A percentile compares a stretch with the other conserved stretches of the same genome.
Conservation (phyloP, 2,329 filamentous ascomycete species). For the Xylaria sp. region DNA sequence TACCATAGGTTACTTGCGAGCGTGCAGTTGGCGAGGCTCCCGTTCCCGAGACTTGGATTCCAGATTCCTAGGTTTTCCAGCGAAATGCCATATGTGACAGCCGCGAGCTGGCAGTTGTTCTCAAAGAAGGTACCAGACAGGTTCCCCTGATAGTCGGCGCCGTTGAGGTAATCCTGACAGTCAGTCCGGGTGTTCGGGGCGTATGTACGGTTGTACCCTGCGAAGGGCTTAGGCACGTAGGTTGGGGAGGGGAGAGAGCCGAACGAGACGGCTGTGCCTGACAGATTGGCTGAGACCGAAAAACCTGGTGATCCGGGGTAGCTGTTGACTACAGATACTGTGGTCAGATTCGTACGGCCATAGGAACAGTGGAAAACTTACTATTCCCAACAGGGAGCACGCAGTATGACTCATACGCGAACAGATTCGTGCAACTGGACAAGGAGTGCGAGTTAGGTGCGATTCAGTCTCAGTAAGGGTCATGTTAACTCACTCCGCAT, state of each 20-base stretch:
- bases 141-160: neutral
- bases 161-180: slow-evolving; percentile 8
- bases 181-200: neutral
- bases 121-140: slow-evolving; percentile 7
- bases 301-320: slow-evolving; percentile 17
- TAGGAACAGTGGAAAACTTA: neutral
- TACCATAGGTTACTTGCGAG: slow-evolving; percentile 17
- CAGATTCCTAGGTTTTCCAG: slow-evolving; percentile 13
- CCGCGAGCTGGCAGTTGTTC: slow-evolving; percentile 15
- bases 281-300: neutral
- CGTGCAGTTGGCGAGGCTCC: neutral
- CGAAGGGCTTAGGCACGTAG: slow-evolving; percentile 4
- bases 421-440: slow-evolving; percentile 50
- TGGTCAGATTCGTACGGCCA: neutral
- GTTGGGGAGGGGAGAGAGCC: slow-evolving; percentile 4
- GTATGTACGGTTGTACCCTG: neutral
- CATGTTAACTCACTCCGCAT: slow-evolving; percentile 37
- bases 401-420: slow-evolving; percentile 49
- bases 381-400: slow-evolving; percentile 47
- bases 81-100: slow-evolving; percentile 4
- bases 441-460: neutral
- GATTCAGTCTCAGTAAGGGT: neutral
- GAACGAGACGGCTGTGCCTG: neutral
- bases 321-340: neutral
- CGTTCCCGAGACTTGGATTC: slow-evolving; percentile 24